Percentiles rank a stretch among this genome's conserved stretches.
Conservation (phyloP, 2,329 filamentous ascomycete species). For the Hirsutella minnesotensis region DNA sequence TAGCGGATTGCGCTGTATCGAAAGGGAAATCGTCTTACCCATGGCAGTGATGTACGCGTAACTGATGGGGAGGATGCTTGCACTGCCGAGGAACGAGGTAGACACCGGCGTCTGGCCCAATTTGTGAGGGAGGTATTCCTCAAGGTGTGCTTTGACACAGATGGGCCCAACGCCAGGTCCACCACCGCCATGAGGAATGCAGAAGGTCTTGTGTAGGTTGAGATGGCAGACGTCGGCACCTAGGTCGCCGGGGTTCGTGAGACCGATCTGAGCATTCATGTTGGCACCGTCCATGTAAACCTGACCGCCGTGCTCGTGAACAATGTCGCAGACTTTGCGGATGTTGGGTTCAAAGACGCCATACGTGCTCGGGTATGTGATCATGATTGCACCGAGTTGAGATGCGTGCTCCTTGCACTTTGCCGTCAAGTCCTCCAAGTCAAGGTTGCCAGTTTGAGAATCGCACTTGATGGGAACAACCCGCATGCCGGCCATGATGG, state of each 20-base stretch:
- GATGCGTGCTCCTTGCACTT: slow-evolving; percentile 85
- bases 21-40: slow-evolving; percentile 36
- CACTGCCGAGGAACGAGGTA: slow-evolving; percentile 76
- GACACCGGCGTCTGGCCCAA: slow-evolving; percentile 49
- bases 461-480: slow-evolving; percentile 91
- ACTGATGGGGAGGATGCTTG: slow-evolving; percentile 85
- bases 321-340: slow-evolving; percentile 72
- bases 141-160: slow-evolving; percentile 74
- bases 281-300: slow-evolving; percentile 99
- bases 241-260: slow-evolving; percentile 90
- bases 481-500: slow-evolving; percentile 91
- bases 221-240: slow-evolving; percentile 94
- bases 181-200: slow-evolving; percentile 90
- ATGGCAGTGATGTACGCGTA: slow-evolving; percentile 95
- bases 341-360: slow-evolving; percentile 88
- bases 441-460: slow-evolving; percentile 74
- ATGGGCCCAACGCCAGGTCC: slow-evolving; percentile 91
- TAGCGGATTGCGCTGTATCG: neutral
- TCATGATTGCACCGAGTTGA: slow-evolving; percentile 85
- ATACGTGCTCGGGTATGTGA: slow-evolving; percentile 91
- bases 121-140: slow-evolving; percentile 47
- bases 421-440: slow-evolving; percentile 70
- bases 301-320: slow-evolving; percentile 80
- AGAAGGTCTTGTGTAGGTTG: slow-evolving; percentile 98
- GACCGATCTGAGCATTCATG: slow-evolving; percentile 95